Conservation (phyloP, 352 stramenopile species). For the Pseudoperonospora humuli region DNA sequence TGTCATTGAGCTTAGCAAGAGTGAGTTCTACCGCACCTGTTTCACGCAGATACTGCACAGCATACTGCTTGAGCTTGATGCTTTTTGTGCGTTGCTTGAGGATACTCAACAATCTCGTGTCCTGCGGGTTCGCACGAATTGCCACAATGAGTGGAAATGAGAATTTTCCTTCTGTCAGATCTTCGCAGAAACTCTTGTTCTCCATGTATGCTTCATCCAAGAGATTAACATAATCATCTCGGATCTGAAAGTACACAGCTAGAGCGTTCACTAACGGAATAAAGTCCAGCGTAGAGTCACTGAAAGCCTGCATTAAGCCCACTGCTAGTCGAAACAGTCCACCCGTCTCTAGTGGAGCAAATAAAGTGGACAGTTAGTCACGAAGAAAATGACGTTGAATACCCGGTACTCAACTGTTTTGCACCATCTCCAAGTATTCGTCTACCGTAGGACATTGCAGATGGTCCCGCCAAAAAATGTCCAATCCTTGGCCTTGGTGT, state of each 20-base stretch:
- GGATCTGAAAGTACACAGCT: conserved; percentile 97
- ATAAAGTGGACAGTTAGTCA: neutral
- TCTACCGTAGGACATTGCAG: conserved; percentile 85
- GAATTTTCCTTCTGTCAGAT: conserved; percentile 97
- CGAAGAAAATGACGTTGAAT: no score
- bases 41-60: conserved; percentile 77
- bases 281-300: conserved; percentile 63
- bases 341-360: conserved; percentile 75
- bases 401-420: conserved; percentile 83
- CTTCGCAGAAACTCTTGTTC: conserved; percentile 97
- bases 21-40: conserved; percentile 50
- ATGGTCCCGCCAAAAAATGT: conserved; percentile 93
- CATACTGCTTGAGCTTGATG: conserved; percentile 93
- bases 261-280: conserved; percentile 89
- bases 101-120: conserved; percentile 91
- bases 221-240: conserved; percentile 97
- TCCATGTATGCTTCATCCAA: conserved; percentile 94
- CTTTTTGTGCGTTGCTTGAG: conserved; percentile 95
- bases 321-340: conserved; percentile 95
- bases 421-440: conserved; percentile 92
- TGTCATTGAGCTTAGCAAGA: conserved; percentile 47
- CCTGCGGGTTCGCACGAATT: conserved; percentile 55
- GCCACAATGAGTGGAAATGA: conserved; percentile 86
- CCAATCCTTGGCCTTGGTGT: conserved; percentile 92
- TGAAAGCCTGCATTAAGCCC: conserved; percentile 91